Evolutionary conservation across 306 rosid genomes (phyloP).

Genomic region (Medicago lupulina): DNA sequence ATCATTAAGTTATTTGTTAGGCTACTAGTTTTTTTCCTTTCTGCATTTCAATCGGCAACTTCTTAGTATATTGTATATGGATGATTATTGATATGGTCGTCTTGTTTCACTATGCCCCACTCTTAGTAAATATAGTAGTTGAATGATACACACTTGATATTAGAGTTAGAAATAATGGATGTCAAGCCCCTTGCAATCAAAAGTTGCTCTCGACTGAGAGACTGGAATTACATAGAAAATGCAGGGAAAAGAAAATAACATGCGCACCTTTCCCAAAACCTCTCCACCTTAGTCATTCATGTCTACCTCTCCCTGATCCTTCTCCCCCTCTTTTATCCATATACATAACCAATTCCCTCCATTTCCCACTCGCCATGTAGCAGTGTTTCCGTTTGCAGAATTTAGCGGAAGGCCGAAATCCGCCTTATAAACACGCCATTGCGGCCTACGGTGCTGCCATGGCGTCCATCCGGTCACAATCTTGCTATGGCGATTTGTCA

Average conservation of each 20-base stretch:
- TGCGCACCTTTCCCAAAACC: background rate
- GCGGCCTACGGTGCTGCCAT: background rate
- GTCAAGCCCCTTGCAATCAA: constrained; percentile 11
- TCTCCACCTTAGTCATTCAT: background rate
- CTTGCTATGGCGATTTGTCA: background rate
- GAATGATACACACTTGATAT: constrained; percentile 6
- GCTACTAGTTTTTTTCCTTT: constrained; percentile 28
- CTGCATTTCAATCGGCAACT: background rate
- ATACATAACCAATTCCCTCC: background rate
- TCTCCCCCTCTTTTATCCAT: background rate
- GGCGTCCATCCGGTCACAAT: background rate
- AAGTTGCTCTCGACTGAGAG: background rate
- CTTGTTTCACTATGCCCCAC: constrained; percentile 6
- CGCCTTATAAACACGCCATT: background rate
- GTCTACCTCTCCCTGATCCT: background rate
- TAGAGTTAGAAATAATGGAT: constrained; percentile 15
- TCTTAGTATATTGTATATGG: constrained; percentile 3
- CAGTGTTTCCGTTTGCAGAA: background rate
- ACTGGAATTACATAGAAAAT: constrained; percentile 2
- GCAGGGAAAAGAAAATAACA: background rate
- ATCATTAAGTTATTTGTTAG: constrained; percentile 28
- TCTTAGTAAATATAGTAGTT: constrained; percentile 11
- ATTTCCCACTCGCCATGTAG: background rate
- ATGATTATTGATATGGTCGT: background rate
- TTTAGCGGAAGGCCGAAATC: background rate